Evolutionary conservation across 2,329 filamentous ascomycete species (phyloP), one percentile per base, ranked within the genome.

Genomic region (Xylariomycetidae sp.): DNA sequence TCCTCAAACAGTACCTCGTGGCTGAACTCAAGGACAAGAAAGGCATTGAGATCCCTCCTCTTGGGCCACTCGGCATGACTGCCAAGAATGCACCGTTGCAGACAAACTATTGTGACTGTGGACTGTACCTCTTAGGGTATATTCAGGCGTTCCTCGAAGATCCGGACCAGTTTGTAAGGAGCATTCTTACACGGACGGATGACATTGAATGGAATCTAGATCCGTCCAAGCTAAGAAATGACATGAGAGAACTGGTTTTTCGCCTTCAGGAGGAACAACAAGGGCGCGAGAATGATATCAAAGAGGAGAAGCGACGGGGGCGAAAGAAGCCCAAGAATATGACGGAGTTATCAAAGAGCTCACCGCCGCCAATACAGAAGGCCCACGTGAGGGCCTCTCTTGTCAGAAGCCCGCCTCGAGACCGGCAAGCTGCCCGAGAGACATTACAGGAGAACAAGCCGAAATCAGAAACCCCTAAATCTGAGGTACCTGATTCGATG

Each of bases 101-200:
- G 57, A 63, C 77, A 30, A 97, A 98, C 53, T 85, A 74, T 47
- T 89, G 77, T 41, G 92, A 98, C 55, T 98, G 92, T 51, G 92
- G 92, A 7, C 66, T 96, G 0, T 98, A 85, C 48, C 66, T 97
- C 3, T 66, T 96, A 4, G 84, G 82, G 3, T 98, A 97, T 51
- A 70, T 94, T 33, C 76, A 88, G 44, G 80, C 85, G 43, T 95
- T 98, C 43, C 71, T 94, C 12, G 70, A 77, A 33, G 64, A 87
- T 38, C 90, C 90, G 0, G 77, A 86, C 42, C 58, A 54, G 1
- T 92, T 94, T 45, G 69, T 85, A 12, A 63, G 63, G 14, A 80
- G 75, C 40, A 63, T 94, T 13, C 64, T 95, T 5, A 71, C 68
- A 16, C 75, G 71, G 25, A 72, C 85, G 42, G 31, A 52, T 45